These are phyloP conservation scores for Neurospora sp. DNA, from an alignment of 495 filamentous ascomycete genomes.

Conservation along the genomic window DNA sequence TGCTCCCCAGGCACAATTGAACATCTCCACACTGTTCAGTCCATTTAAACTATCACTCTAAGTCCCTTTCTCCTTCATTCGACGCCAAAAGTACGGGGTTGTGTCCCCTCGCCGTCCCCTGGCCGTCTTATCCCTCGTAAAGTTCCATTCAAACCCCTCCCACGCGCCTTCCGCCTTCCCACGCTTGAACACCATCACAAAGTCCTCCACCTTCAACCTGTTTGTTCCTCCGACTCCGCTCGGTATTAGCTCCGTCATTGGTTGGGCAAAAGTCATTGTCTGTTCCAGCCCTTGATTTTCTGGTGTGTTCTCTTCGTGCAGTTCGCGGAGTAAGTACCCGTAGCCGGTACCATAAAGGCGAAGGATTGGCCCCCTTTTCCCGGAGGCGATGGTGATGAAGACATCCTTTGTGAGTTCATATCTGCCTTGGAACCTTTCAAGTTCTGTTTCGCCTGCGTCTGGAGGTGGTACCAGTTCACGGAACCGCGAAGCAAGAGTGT, in stretches of 20 bases:
- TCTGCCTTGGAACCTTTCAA: not conserved
- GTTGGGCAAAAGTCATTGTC: conserved; percentile 9
- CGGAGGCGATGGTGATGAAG: not conserved
- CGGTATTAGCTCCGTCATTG: conserved; percentile 5
- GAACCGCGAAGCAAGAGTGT: not conserved
- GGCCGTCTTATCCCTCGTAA: not conserved
- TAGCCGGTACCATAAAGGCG: not conserved
- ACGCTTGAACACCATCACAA: conserved; percentile 1
- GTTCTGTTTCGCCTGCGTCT: not conserved
- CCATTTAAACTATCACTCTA: not conserved
- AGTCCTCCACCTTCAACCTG: conserved; percentile 1
- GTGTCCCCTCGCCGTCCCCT: not conserved
- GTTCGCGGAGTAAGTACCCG: conserved; percentile 4
- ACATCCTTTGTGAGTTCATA: not conserved
- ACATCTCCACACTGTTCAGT: not conserved
- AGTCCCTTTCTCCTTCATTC: not conserved
- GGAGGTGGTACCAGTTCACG: not conserved
- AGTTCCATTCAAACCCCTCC: not conserved
- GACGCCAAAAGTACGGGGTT: not conserved
- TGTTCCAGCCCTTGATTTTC: not conserved
- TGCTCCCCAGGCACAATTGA: not conserved
- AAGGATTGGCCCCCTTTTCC: not conserved
- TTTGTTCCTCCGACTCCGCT: conserved; percentile 9
- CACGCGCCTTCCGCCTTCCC: not conserved
- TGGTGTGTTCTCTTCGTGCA: too few species aligned